phyloP scores from a whole-genome alignment of 148 eudicot species.

The Nepenthes mirabilis region DNA sequence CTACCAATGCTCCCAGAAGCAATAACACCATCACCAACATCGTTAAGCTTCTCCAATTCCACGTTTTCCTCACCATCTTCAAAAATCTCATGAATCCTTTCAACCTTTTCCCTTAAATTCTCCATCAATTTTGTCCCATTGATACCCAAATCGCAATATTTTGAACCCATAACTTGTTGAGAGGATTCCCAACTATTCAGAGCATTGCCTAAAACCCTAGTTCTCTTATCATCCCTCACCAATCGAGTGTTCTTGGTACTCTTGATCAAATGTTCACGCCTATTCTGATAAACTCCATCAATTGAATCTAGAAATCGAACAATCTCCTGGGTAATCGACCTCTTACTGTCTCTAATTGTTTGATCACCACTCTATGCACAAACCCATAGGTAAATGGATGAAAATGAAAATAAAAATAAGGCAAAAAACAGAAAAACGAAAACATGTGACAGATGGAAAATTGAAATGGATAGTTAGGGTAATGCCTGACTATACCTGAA shows the following conservation, averaged over 20 bases:
- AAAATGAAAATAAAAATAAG: slow-evolving; percentile 4
- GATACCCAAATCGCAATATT: slow-evolving; percentile 6
- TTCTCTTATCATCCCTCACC: slow-evolving; percentile 20
- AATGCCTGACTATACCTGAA: slow-evolving; percentile 35
- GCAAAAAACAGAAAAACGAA: neutral
- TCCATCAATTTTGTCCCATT: slow-evolving; percentile 24
- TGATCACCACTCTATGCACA: slow-evolving; percentile 62
- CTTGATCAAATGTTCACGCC: slow-evolving; percentile 20
- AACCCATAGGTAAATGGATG: slow-evolving; percentile 4
- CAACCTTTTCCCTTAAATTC: slow-evolving; percentile 32
- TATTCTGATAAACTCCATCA: slow-evolving; percentile 38
- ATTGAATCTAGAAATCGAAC: slow-evolving; percentile 39
- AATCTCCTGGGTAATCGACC: slow-evolving; percentile 46
- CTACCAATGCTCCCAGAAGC: slow-evolving; percentile 12
- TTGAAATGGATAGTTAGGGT: neutral
- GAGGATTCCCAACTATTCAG: slow-evolving; percentile 6
- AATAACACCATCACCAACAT: slow-evolving; percentile 12
- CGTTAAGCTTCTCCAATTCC: neutral
- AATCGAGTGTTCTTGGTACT: slow-evolving; percentile 28
- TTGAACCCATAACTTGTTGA: slow-evolving; percentile 12
- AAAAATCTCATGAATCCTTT: slow-evolving; percentile 26
- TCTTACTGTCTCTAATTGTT: slow-evolving; percentile 75
- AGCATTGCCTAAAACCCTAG: slow-evolving; percentile 16
- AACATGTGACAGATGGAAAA: neutral
- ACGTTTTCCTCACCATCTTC: slow-evolving; percentile 14